Evolutionary conservation across 148 eudicot species (phyloP), one percentile per base, ranked within the genome.

Genomic region (Linanthus parryae): DNA sequence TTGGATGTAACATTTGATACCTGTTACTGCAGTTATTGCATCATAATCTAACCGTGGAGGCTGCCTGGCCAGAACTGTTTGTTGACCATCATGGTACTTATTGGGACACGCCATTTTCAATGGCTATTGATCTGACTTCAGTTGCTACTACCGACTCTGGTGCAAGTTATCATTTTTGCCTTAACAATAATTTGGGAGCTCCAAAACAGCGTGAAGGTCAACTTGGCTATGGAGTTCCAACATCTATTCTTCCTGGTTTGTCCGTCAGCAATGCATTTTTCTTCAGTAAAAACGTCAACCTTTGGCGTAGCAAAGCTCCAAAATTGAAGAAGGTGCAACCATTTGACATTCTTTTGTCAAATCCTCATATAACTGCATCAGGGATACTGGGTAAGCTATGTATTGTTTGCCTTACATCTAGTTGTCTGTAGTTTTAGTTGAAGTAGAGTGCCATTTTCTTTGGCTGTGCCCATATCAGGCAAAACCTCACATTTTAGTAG

Each of bases 81-180:
- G 56, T 82, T 44, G 92, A 85, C 69, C 57, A 78, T 58, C 22
- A 58, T 58, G 92, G 95, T 48, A 73, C 65, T 38, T 90, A 78
- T 72, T 90, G 95, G 97, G 92, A 85, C 44, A 84, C 80, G 48
- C 97, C 97, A 10, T 73, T 77, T 55, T 73, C 90, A 49, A 48
- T 80, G 68, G 73, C 88, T 30, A 62, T 78, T 29, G 95, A 90
- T 74, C 65, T 90, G 56, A 79, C 91, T 59, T 82, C 91, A 14
- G 73, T 83, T 54, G 55, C 85, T 58, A 65, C 78, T 50, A n/a
- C n/a, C n/a, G 77, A 78, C 44, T 61, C 74, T 56, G 82, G 82
- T 45, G 52, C 74, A 46, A 78, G 85, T 65, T 82, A 80, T 64
- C 97, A 83, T 70, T 63, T 89, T 22, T 73, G 72, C 49, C 47